These are phyloP conservation scores for Aureobasidium zeae DNA, from an alignment of 2,329 filamentous ascomycete species.

Conservation along the genomic window DNA sequence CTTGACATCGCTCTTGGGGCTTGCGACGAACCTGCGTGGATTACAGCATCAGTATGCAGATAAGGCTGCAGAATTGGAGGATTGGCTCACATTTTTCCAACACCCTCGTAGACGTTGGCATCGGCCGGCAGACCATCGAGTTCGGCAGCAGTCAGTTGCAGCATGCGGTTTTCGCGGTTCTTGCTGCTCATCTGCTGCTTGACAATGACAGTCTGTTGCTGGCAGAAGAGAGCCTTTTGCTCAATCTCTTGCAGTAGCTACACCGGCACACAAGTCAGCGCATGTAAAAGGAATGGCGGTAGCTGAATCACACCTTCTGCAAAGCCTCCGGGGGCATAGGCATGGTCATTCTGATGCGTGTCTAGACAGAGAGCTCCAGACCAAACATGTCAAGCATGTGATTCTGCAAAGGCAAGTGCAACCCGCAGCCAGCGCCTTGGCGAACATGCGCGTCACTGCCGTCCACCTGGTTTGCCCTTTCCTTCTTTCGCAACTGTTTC, in stretches of 20 bases:
- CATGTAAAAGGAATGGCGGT: neutral
- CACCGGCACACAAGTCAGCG: conserved; percentile 16
- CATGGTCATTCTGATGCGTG: conserved; percentile 46
- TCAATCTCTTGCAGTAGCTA: conserved; percentile 92
- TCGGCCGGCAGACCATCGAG: conserved; percentile 64
- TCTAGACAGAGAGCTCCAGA: neutral
- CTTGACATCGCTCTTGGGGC: conserved; percentile 63
- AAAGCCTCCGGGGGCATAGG: conserved; percentile 89
- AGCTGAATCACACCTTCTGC: conserved; percentile 63
- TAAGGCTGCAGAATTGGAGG: too few species aligned
- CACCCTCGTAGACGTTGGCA: conserved; percentile 83
- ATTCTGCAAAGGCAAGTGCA: too few species aligned
- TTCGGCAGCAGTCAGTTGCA: conserved; percentile 79
- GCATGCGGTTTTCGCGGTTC: conserved; percentile 78
- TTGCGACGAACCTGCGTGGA: conserved; percentile 75
- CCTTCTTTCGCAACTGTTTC: too few species aligned
- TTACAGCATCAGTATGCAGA: conserved; percentile 7
- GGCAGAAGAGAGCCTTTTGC: conserved; percentile 73
- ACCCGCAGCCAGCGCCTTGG: too few species aligned
- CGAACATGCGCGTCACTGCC: neutral
- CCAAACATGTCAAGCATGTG: conserved; percentile 5
- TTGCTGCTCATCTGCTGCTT: conserved; percentile 76
- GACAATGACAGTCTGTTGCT: conserved; percentile 84
- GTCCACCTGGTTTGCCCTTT: neutral
- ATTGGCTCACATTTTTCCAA: conserved; percentile 90